These are phyloP conservation scores for Penicillium oxalicum DNA, from an alignment of 2,329 filamentous ascomycete genomes.

Conservation along the genomic window DNA sequence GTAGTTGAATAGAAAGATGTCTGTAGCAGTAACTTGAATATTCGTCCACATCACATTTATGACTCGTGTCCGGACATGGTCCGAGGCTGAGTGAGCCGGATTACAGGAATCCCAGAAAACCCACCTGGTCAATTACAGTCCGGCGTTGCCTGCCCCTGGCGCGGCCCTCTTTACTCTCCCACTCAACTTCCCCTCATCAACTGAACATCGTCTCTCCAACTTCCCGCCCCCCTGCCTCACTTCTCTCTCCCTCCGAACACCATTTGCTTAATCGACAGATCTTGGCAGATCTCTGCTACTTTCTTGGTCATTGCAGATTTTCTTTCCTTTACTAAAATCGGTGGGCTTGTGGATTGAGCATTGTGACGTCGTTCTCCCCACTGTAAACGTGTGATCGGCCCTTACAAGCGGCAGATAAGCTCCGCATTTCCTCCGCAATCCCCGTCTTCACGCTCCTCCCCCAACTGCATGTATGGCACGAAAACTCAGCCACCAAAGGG, in stretches of 20 bases:
- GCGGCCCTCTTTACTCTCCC: conserved; percentile 4
- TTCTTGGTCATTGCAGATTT: too few species aligned
- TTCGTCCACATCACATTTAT: too few species aligned
- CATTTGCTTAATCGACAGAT: too few species aligned
- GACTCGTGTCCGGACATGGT: too few species aligned
- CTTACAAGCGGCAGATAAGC: conserved; percentile 23
- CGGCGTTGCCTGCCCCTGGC: conserved; percentile 16
- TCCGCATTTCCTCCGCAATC: conserved; percentile 28
- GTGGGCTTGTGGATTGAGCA: background rate
- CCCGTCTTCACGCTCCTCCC: conserved; percentile 10
- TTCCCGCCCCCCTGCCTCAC: background rate
- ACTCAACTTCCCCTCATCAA: conserved; percentile 22
- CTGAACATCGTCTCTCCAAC: conserved; percentile 16
- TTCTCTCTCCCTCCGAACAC: background rate
- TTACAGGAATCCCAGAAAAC: background rate
- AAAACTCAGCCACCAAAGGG: conserved; percentile 60
- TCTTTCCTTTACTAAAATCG: too few species aligned
- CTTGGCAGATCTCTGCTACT: too few species aligned
- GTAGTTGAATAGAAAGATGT: too few species aligned
- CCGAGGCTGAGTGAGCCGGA: too few species aligned
- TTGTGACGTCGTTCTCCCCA: conserved; percentile 21
- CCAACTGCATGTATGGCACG: conserved; percentile 52
- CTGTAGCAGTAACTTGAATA: too few species aligned
- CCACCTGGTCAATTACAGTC: conserved; percentile 8
- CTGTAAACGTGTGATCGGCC: conserved; percentile 21